Evolutionary conservation across 768 basidiomycete species (phyloP).

Genomic region (Macrocybe gigantea): DNA sequence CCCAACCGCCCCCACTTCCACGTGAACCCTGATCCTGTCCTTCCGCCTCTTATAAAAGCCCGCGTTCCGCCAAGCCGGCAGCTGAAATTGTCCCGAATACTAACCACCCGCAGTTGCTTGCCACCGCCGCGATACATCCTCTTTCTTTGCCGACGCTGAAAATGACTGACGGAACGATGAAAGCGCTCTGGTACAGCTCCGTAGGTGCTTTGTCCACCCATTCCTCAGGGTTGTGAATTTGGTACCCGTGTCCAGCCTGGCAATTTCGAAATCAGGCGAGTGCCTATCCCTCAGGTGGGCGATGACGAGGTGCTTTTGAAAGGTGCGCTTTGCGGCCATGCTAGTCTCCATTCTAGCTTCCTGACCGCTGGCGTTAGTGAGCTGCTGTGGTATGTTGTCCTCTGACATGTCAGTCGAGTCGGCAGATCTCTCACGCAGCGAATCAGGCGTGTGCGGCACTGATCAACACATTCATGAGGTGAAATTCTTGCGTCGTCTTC

Average conservation of each 20-base stretch:
- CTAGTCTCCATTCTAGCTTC: conserved; percentile 4
- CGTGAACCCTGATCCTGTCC: too few species aligned
- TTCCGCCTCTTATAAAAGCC: too few species aligned
- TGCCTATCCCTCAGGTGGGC: conserved; percentile 58
- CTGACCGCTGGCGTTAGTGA: conserved; percentile 20
- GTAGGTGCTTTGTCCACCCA: conserved; percentile 25
- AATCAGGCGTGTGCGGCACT: conserved; percentile 48
- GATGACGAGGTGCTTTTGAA: conserved; percentile 75
- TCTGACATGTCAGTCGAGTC: background rate
- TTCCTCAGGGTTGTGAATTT: conserved; percentile 7
- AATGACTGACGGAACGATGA: conserved; percentile 42
- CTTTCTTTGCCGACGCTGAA: too few species aligned
- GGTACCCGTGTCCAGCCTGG: conserved; percentile 37
- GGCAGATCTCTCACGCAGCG: background rate
- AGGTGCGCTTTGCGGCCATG: conserved; percentile 24
- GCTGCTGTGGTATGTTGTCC: conserved; percentile 27
- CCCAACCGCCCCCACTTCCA: too few species aligned
- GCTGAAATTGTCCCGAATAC: too few species aligned
- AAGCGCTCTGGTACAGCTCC: conserved; percentile 58
- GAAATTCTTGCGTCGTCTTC: conserved; percentile 9
- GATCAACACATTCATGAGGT: conserved; percentile 63
- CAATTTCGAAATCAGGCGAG: conserved; percentile 61
- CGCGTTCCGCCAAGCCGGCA: too few species aligned
- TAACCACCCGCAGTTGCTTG: too few species aligned
- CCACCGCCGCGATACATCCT: too few species aligned